Evolutionary conservation across 495 filamentous ascomycete species (phyloP).

Genomic region (Elasticomyces elasticus): DNA sequence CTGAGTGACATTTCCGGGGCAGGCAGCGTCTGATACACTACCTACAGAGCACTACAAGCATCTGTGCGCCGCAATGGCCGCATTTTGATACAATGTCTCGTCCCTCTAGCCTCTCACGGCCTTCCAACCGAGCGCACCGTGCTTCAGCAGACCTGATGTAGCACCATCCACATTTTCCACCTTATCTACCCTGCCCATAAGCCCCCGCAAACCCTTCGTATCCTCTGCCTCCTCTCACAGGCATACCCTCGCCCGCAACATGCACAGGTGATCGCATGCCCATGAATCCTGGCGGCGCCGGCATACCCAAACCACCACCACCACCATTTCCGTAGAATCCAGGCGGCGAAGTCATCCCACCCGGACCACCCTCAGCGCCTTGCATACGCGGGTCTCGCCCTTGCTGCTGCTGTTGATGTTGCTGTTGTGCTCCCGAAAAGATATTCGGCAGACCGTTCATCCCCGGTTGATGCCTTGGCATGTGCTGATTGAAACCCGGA

Average conservation of each 20-base stretch:
- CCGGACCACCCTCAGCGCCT: no score
- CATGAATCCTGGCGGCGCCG: slow-evolving; percentile 21
- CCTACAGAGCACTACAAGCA: no score
- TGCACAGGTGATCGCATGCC: background rate
- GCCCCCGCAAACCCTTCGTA: background rate
- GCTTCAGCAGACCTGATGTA: no score
- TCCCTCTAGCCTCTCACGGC: no score
- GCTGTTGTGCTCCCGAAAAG: slow-evolving; percentile 16
- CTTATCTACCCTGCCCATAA: no score
- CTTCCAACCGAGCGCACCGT: no score
- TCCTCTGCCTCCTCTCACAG: background rate
- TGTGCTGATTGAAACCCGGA: slow-evolving; percentile 15
- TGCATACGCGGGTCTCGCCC: background rate
- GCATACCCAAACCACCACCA: background rate
- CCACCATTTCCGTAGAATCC: slow-evolving; percentile 18
- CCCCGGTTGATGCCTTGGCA: slow-evolving; percentile 19
- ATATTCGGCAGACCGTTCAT: slow-evolving; percentile 16
- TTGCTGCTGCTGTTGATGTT: background rate
- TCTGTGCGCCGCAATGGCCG: no score
- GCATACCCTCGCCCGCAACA: background rate
- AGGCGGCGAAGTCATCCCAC: slow-evolving; percentile 1
- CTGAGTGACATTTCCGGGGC: no score
- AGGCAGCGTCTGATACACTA: no score
- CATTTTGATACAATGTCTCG: no score
- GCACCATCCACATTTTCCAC: no score